These are phyloP conservation scores for Lepiota subincarnata DNA, from an alignment of 768 basidiomycete species.

Conservation along the genomic window DNA sequence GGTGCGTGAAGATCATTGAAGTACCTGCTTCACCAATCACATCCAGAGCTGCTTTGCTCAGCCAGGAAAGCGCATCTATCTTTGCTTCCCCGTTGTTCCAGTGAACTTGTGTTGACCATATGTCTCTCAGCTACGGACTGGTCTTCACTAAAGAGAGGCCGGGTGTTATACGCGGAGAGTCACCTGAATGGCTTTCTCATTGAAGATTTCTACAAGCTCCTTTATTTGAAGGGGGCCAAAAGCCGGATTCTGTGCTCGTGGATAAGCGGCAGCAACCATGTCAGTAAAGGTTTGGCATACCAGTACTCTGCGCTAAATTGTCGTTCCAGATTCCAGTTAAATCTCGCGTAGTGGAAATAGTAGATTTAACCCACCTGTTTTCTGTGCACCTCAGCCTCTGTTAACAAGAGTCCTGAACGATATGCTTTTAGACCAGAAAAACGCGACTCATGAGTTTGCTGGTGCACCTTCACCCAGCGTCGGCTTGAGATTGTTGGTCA, in stretches of 20 bases:
- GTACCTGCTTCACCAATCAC: conserved; percentile 68
- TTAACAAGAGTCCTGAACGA: conserved; percentile 42
- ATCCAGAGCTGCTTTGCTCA: conserved; percentile 66
- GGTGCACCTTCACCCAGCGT: conserved; percentile 39
- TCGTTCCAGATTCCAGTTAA: no score
- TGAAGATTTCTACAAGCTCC: conserved; percentile 47
- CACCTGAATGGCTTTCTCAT: conserved; percentile 49
- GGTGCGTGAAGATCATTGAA: neutral
- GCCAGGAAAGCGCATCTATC: conserved; percentile 61
- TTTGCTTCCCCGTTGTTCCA: conserved; percentile 22
- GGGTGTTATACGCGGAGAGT: no score
- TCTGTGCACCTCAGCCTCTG: conserved; percentile 39
- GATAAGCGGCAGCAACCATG: neutral
- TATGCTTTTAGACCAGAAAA: neutral
- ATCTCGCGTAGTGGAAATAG: conserved; percentile 15
- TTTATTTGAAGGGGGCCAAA: conserved; percentile 58
- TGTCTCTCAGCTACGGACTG: conserved; percentile 41
- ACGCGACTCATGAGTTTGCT: neutral
- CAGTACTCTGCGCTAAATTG: conserved; percentile 35
- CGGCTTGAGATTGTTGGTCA: conserved; percentile 30
- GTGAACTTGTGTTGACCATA: conserved; percentile 35
- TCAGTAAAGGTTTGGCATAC: conserved; percentile 17
- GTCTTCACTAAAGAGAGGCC: neutral
- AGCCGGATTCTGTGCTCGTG: conserved; percentile 49
- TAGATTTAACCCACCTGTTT: conserved; percentile 29